These are phyloP conservation scores for Coccomyxa subellipsoidea DNA, from an alignment of 163 green algal genomes.

Conservation along the genomic window DNA sequence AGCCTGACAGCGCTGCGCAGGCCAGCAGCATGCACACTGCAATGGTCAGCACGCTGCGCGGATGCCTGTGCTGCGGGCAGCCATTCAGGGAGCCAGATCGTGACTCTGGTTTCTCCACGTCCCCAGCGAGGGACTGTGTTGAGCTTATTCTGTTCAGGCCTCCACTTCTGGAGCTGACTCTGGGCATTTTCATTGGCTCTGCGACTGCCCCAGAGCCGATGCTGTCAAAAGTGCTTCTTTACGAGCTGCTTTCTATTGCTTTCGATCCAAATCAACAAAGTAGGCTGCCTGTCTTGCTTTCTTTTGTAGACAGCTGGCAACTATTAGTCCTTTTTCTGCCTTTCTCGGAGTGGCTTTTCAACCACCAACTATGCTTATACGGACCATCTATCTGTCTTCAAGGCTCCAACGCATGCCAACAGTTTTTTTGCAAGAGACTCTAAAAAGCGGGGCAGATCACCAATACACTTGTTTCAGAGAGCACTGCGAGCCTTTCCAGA, in stretches of 20 bases:
- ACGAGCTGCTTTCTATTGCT: background rate
- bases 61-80: background rate
- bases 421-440: too few species aligned
- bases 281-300: background rate
- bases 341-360: too few species aligned
- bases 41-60: background rate
- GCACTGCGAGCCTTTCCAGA: background rate
- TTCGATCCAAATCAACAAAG: too few species aligned
- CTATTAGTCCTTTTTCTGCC: too few species aligned
- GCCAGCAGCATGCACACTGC: background rate
- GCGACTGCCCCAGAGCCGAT: background rate
- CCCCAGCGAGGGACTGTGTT: background rate
- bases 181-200: background rate
- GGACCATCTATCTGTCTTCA: too few species aligned
- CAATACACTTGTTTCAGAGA: too few species aligned
- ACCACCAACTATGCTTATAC: too few species aligned
- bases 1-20: background rate
- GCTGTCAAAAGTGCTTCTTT: background rate
- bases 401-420: too few species aligned
- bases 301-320: background rate
- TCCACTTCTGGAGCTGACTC: background rate
- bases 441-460: too few species aligned
- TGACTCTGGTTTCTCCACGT: background rate
- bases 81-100: background rate
- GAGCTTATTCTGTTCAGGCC: conserved; percentile 1